Percentiles rank a stretch among this genome's conserved stretches.
Conservation (phyloP, 495 filamentous ascomycete species). For the Podospora tetraspora region DNA sequence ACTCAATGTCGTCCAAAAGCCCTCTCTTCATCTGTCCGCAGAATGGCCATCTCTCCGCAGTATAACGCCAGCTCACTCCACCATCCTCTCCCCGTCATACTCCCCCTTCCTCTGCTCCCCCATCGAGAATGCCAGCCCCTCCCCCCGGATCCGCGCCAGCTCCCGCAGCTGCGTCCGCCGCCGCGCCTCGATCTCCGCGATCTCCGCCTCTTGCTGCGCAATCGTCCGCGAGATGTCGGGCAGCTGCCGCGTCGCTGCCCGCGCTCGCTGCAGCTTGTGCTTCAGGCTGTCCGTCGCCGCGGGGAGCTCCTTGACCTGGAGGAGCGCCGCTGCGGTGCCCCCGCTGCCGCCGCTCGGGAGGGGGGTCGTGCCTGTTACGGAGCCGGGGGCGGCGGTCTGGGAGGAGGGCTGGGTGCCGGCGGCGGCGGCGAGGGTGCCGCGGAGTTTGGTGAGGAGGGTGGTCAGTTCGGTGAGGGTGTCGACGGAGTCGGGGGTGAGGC, state of each 20-base stretch:
- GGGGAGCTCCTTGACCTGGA: constrained; percentile 73
- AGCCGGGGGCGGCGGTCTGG: constrained; percentile 25
- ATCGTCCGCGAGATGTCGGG: constrained; percentile 70
- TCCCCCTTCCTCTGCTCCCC: constrained; percentile 11
- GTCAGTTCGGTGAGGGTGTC: constrained; percentile 82
- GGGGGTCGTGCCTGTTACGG: constrained; percentile 30
- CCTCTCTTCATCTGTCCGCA: neutral
- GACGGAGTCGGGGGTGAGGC: constrained; percentile 59
- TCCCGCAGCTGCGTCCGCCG: constrained; percentile 56
- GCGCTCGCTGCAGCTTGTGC: constrained; percentile 74
- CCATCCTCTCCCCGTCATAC: constrained; percentile 20
- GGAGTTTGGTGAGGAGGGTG: constrained; percentile 68
- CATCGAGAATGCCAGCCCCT: constrained; percentile 33
- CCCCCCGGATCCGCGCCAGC: constrained; percentile 38
- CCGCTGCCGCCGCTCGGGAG: constrained; percentile 20
- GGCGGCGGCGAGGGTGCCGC: constrained; percentile 34
- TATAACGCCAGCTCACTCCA: constrained; percentile 12
- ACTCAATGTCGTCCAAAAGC: neutral
- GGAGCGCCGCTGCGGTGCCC: constrained; percentile 14
- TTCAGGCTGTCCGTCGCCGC: constrained; percentile 68
- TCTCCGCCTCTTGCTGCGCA: constrained; percentile 76
- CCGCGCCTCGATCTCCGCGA: constrained; percentile 64
- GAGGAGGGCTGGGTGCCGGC: constrained; percentile 18
- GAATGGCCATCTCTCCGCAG: neutral
- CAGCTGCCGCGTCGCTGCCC: constrained; percentile 58